Base-by-base conservation (phyloP, 768 basidiomycete genomes). In the Rhodotorula graminis region DNA sequence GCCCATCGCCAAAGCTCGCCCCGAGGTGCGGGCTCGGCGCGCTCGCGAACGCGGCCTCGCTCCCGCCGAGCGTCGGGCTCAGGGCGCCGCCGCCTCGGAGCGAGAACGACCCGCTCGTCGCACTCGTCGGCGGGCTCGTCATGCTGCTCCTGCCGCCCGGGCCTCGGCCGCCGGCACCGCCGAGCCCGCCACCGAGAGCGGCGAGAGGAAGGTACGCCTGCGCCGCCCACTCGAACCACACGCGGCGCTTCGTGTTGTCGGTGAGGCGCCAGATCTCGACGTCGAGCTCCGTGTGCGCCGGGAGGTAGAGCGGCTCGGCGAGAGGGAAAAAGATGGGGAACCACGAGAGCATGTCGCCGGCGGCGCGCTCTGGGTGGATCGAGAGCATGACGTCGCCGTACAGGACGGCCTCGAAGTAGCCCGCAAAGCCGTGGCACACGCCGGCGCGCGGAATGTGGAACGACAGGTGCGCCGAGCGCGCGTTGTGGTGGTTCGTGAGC, bases 201-300 rank as follows among this genome's bases (percentile, higher is more conserved):
- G 64, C 25, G 47, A 72, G 64, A 11, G 80, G 81, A 64, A 98
- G 83, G 83, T 91, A 98, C 27, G 92, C 89, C 78, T 97, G 94
- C 0, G 93, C 93, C 79, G 90, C 89, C 96, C 96, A 99, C 82
- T 98, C 96, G 81, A 98, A 98, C 96, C 96, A 99, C 23, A 99
- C 91, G 62, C 80, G 80, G 21, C 79, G 79, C 76, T 90, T 89
- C 27, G 88, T 87, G 67, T 89, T 86, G 81, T 90, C 91, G 4
- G 93, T 95, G 73, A 96, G 82, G 37, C 96, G 88, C 94, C 96
- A 99, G 40, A 99, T 87, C 33, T 90, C 90, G 9, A 97, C 91
- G 71, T 92, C 90, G 21, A 99, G 83, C 79, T 99, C 96, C 27
- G 91, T 90, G 78, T 92, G 89, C 77, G 89, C 88, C 23, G 96